Percentiles rank a stretch among this genome's conserved stretches.
Evolutionary conservation across 371 early-diverging fungal genomes (phyloP).

Genomic region (Rhizopus delemar): DNA sequence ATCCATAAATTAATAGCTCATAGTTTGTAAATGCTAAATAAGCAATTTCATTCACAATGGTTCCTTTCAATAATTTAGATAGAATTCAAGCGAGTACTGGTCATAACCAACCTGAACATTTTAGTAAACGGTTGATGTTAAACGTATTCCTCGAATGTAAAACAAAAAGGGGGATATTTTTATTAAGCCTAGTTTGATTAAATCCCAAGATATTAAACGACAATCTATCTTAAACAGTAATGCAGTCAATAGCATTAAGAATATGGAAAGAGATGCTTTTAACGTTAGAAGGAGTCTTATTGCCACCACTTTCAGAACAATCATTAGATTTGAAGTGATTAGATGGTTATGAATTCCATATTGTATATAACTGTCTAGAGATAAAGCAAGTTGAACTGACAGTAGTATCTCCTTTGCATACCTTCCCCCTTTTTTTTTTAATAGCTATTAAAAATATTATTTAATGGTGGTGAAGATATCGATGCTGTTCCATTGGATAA

Average conservation of each 20-base stretch:
- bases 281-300: constrained; percentile 66
- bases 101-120: too few species aligned
- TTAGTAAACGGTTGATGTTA: too few species aligned
- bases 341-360: constrained; percentile 68
- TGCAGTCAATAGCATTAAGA: constrained; percentile 72
- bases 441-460: constrained; percentile 78
- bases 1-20: too few species aligned
- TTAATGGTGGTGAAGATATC: constrained; percentile 86
- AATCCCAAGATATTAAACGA: constrained; percentile 75
- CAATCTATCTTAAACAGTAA: constrained; percentile 70
- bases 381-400: constrained; percentile 28
- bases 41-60: too few species aligned
- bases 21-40: too few species aligned
- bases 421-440: constrained; percentile 1
- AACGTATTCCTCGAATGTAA: too few species aligned
- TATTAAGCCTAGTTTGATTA: too few species aligned
- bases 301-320: constrained; percentile 77
- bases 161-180: too few species aligned
- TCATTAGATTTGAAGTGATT: constrained; percentile 59
- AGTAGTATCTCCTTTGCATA: constrained; percentile 18
- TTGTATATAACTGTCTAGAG: constrained; percentile 75
- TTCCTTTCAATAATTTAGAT: too few species aligned
- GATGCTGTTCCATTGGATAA: constrained; percentile 75
- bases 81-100: too few species aligned
- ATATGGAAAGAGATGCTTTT: constrained; percentile 82